Evolutionary conservation across 345 rosid species (phyloP).

Genomic region (Theobroma cacao): DNA sequence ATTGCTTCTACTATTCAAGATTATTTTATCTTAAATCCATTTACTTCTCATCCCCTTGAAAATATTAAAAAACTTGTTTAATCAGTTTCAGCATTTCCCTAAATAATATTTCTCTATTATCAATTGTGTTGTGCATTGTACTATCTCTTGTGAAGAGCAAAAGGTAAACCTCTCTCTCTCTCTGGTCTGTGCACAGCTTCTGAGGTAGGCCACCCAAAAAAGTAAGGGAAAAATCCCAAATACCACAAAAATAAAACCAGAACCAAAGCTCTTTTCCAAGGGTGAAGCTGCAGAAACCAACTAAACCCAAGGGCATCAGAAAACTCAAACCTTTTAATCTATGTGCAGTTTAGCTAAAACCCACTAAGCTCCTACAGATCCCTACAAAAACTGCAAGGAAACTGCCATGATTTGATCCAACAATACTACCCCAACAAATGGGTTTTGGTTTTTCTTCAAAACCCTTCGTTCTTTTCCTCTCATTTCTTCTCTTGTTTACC

Average conservation of each 20-base stretch:
- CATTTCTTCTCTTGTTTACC: slow-evolving; percentile 25
- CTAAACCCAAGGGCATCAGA: background rate
- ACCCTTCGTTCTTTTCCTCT: slow-evolving; percentile 29
- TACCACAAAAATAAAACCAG: slow-evolving; percentile 17
- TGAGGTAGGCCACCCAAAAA: slow-evolving; percentile 27
- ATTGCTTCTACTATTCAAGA: slow-evolving; percentile 1
- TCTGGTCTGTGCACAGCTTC: slow-evolving; percentile 32
- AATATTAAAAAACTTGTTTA: slow-evolving; percentile 11
- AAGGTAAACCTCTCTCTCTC: background rate
- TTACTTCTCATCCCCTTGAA: slow-evolving; percentile 33
- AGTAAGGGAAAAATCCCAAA: slow-evolving; percentile 17
- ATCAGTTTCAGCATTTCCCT: slow-evolving; percentile 11
- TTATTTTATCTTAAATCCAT: slow-evolving; percentile 1
- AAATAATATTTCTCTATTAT: slow-evolving; percentile 13
- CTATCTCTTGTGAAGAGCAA: slow-evolving; percentile 10
- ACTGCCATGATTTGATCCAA: slow-evolving; percentile 59
- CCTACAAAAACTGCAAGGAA: slow-evolving; percentile 12
- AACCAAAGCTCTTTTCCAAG: background rate
- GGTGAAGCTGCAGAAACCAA: slow-evolving; percentile 9
- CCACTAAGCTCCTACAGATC: slow-evolving; percentile 23
- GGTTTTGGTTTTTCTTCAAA: slow-evolving; percentile 39
- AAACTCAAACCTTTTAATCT: slow-evolving; percentile 11
- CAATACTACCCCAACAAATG: slow-evolving; percentile 34
- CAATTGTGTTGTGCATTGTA: slow-evolving; percentile 15
- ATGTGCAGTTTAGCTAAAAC: slow-evolving; percentile 17